Percentiles rank a stretch among this genome's conserved stretches.
These are phyloP conservation scores for Alternaria angustiovoidea DNA, from an alignment of 2,329 filamentous ascomycete genomes.

Conservation along the genomic window DNA sequence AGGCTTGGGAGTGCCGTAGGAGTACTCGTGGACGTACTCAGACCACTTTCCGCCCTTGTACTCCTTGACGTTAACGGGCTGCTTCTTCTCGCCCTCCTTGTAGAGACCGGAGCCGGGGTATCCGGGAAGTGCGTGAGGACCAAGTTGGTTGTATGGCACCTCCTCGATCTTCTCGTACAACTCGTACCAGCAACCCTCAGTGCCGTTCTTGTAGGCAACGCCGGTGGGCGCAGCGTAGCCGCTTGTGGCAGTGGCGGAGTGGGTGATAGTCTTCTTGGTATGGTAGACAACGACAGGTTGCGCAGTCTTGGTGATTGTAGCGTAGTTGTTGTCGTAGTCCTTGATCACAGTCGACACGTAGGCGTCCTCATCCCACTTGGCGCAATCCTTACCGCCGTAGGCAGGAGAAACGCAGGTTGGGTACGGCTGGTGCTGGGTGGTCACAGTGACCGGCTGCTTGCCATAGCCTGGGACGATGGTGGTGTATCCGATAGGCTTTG, in stretches of 20 bases:
- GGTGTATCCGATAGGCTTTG: constrained; percentile 33
- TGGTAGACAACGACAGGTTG: constrained; percentile 40
- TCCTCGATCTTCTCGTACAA: constrained; percentile 42
- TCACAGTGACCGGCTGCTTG: constrained; percentile 41
- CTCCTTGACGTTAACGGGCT: constrained; percentile 41
- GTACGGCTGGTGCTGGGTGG: constrained; percentile 42
- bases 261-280: constrained; percentile 37
- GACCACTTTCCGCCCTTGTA: constrained; percentile 43
- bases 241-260: constrained; percentile 26
- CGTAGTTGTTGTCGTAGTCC: constrained; percentile 36
- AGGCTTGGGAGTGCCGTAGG: constrained; percentile 38
- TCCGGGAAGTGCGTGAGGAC: constrained; percentile 36
- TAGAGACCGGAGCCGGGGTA: constrained; percentile 42
- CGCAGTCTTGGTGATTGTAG: constrained; percentile 38
- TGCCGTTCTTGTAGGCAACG: constrained; percentile 22
- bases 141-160: constrained; percentile 39
- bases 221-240: constrained; percentile 22
- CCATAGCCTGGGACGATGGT: constrained; percentile 40
- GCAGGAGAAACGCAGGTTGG: constrained; percentile 37
- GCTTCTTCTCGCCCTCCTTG: constrained; percentile 30
- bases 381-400: constrained; percentile 25
- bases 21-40: constrained; percentile 30
- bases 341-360: constrained; percentile 40
- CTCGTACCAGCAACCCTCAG: constrained; percentile 37
- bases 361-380: constrained; percentile 32